Conservation (phyloP, 2,329 filamentous ascomycete species). For the Hypoxylon sp. region DNA sequence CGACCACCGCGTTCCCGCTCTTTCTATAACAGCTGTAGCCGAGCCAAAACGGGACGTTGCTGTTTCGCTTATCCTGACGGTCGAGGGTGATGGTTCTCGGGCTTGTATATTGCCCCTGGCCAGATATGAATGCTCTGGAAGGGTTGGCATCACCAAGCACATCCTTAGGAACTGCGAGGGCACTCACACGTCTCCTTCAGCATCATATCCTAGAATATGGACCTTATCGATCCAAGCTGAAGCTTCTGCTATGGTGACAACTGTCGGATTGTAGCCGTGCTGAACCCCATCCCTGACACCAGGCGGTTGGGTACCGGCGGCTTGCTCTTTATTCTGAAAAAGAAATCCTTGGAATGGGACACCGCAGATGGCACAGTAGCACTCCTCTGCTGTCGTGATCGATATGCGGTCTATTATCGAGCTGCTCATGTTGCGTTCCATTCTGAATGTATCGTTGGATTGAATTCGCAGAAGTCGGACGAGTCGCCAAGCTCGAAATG, state of each 20-base stretch:
- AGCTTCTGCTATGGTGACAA: background rate
- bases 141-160: constrained; percentile 1
- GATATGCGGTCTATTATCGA: background rate
- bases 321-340: background rate
- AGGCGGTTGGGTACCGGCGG: background rate
- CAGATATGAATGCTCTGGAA: constrained; percentile 16
- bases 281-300: background rate
- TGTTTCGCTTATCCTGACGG: background rate
- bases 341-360: constrained; percentile 3
- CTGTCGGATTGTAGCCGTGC: constrained; percentile 2
- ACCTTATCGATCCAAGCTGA: constrained; percentile 4
- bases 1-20: background rate
- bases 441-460: background rate
- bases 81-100: constrained; percentile 2
- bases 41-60: background rate
- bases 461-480: background rate
- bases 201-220: background rate
- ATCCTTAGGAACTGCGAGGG: background rate
- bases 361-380: constrained; percentile 27
- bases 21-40: constrained; percentile 5
- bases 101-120: background rate
- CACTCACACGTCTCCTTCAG: background rate
- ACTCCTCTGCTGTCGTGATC: background rate
- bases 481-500: background rate
- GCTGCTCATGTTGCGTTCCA: background rate